phyloP scores from a whole-genome alignment of 2,329 filamentous ascomycete species.

The Plenodomus biglobosus region DNA sequence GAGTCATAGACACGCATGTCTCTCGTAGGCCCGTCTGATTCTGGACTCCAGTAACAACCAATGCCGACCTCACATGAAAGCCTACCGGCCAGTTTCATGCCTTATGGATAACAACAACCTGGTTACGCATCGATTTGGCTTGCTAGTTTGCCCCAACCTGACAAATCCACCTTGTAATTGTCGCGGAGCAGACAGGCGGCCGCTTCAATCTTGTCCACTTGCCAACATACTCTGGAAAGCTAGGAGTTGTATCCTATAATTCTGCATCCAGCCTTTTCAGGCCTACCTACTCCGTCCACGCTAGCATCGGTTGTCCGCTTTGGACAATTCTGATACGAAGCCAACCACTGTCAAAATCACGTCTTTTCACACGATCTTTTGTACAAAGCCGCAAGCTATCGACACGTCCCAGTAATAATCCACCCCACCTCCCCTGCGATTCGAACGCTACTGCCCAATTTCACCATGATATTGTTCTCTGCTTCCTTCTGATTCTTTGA shows the following conservation, averaged over 20 bases:
- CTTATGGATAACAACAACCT: background rate
- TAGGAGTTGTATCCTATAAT: background rate
- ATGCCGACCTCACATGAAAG: background rate
- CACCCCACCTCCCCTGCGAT: background rate
- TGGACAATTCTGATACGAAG: background rate
- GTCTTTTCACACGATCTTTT: no score
- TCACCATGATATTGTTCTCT: background rate
- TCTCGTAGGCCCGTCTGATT: background rate
- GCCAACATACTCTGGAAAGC: background rate
- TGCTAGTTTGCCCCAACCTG: background rate
- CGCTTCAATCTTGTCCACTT: background rate
- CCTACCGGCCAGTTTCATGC: background rate
- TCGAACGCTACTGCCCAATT: background rate
- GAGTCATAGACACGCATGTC: conserved; percentile 12
- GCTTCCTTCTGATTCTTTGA: background rate
- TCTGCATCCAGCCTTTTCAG: background rate
- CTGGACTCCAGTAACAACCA: background rate
- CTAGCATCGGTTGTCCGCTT: background rate
- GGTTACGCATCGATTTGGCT: conserved; percentile 19
- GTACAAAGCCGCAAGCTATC: background rate
- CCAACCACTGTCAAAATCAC: no score
- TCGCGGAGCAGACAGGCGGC: background rate
- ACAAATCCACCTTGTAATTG: background rate
- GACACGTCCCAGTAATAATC: background rate
- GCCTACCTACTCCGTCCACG: background rate